Evolutionary conservation across 2,329 filamentous ascomycete genomes (phyloP), one percentile per base, ranked within the genome.

Genomic region (Cladosporium sp.): DNA sequence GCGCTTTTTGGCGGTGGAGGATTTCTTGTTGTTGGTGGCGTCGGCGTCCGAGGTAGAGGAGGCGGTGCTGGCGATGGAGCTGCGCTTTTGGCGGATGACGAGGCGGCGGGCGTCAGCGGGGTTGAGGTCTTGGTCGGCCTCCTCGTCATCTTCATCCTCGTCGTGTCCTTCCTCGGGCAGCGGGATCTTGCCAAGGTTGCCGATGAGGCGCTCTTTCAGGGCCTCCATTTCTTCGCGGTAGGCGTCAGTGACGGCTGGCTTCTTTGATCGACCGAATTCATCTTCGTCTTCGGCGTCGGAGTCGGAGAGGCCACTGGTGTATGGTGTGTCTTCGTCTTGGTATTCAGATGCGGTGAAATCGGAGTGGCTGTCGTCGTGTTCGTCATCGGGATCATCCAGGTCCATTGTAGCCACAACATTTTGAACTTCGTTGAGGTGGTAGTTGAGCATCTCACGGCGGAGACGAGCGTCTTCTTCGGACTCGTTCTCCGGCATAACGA

Each of bases 391-490:
- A 55, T 91, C 85, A 57, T 95, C 89, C 2, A 97, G 70, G 54
- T 95, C 82, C 43, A 98, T 79, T 70, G 97, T 90, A 13, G 93
- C 93, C 13, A 98, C 93, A 2, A 98, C 87, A 35, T 89, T 83
- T 3, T 90, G 89, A 53, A 98, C 85, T 68, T 97, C 92, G 42
- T 86, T 85, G 70, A 95, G 74, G 56, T 88, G 85, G 66, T 97
- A 98, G 57, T 87, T 80, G 7, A 97, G 77, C 91, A 98, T 97
- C 64, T 96, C 85, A 53, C 85, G 82, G 5, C 93, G 84, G 19
- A 95, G 70, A 32, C 79, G 79, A 3, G 89, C 87, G 57, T 96
- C 92, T 59, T 95, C 90, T 10, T 80, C 76, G 0, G 85, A 82
- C 62, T 98, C 93, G 48, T 87, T 79, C 1, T 84, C 78, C 1